Evolutionary conservation across 257 asterid species (phyloP), one percentile per base, ranked within the genome.

Genomic region (Lycium barbarum): DNA sequence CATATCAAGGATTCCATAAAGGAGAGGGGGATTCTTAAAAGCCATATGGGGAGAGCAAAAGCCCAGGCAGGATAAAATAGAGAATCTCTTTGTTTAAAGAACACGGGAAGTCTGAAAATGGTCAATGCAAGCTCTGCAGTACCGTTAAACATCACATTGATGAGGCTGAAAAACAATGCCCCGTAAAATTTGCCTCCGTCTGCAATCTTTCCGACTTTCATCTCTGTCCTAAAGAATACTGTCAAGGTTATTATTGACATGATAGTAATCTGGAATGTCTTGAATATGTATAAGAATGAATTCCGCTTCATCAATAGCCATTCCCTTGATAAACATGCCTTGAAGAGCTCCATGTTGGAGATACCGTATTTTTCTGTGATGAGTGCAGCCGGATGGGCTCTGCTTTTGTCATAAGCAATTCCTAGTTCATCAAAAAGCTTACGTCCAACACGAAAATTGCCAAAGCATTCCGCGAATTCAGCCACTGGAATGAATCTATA

Each of bases 61-160:
- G 99, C 99, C 99, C 99, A 96, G 65, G 99, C 96, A 9, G 99
- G 99, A 88, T 84, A 96, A 90, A 96, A 93, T 54, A 93, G 88
- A 82, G 95, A 94, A 81, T 93, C 97, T 86, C 99, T 91, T 81
- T 96, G 99, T 87, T 94, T 94, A 67, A 93, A 96, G 92, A 94
- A 95, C 58, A 94, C 97, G 0, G 99, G 99, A 87, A 95, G 97
- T 86, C 99, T 88, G 63, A 90, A 58, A 76, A 92, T 83, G 3
- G 93, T 93, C 85, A 96, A 70, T n/a, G 95, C 98, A 78, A 94
- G 92, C 90, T 96, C 99, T 10, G 93, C 92, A 5, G 96, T 88
- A 78, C 99, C 98, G 81, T 94, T 94, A 79, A 96, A 96, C 98
- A 96, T 96, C 90, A 96, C 97, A 85, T 92, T 96, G 22, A 96